Conservation (phyloP, 257 asterid genomes). For the Solanum chiquidenum region DNA sequence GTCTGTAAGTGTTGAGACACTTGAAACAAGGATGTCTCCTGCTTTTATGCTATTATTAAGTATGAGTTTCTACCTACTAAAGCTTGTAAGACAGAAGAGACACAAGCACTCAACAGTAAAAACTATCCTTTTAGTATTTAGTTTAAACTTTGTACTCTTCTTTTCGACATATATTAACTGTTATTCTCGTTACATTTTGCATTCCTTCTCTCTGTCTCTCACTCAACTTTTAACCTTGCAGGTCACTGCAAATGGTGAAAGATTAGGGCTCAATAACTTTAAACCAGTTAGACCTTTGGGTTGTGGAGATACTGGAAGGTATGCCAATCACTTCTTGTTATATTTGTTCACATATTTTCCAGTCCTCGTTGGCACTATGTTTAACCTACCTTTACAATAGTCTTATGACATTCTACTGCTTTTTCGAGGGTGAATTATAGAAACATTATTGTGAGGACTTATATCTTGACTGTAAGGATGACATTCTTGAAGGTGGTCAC, state of each 20-base stretch:
- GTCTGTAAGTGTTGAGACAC: background rate
- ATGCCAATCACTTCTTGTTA: background rate
- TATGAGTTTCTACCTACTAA: background rate
- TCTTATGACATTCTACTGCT: background rate
- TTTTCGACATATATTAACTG: background rate
- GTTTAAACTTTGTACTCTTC: background rate
- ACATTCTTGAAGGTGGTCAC: background rate
- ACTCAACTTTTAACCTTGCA: slow-evolving; percentile 8
- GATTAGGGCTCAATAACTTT: slow-evolving; percentile 75
- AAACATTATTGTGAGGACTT: background rate
- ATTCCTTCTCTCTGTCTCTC: background rate
- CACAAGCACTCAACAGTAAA: background rate
- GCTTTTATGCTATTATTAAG: background rate
- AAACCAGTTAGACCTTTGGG: slow-evolving; percentile 94
- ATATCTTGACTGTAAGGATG: background rate
- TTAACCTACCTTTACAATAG: background rate
- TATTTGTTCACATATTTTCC: background rate
- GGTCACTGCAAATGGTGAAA: slow-evolving; percentile 65
- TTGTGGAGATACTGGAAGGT: slow-evolving; percentile 99
- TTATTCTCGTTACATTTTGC: background rate
- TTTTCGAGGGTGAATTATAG: background rate
- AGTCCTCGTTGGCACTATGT: background rate
- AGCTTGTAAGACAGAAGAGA: background rate
- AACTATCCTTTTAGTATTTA: background rate
- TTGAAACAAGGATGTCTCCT: background rate